Base-by-base conservation (phyloP, 2,329 filamentous ascomycete genomes). In the Chaetomium sp. region DNA sequence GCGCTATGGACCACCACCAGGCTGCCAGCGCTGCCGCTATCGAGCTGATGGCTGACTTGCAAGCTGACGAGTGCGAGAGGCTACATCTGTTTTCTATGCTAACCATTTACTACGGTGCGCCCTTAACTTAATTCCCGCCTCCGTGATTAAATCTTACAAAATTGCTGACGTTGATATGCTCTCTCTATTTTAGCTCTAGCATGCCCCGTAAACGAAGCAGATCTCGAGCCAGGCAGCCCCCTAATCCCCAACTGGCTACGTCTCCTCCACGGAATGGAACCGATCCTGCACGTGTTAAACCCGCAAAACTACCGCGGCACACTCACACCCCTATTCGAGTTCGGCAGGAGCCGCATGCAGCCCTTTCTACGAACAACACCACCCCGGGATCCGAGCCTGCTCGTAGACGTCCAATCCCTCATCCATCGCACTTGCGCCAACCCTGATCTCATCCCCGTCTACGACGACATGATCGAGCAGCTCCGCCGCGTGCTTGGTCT, bases 31-130 rank as follows among this genome's bases (percentile, higher is more conserved):
- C 54, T 8, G 54, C 50, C 8, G 62, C 60, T 42, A 61, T 64
- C 44, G 53, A 55, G 10, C 42, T 61, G 32, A 54, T 64, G 60
- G 49, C 48, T 1, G 51, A 60, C 50, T 53, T 59, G 53, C 59
- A 7, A 41, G 52, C 14, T 7, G 60, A 63, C 10, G 60, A 67
- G 34, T 61, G 58, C 53, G 64, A 66, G 56, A 56, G 56, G 9
- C 58, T 68, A 19, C 62, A 62, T 27, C 41, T 68, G 10, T 68
- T 68, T 42, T 64, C 62, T 6, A 56, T 67, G 8, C 48, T 68
- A 27, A 68, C 67, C 6, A 54, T 66, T 9, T 68, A 62, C 49
- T 66, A 64, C 45, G 64, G 66, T 68, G 55, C 12, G 63, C 12
- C 12, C 8, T 9, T 40, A 40, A 12, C 12, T 27, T 27, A 27